Percentiles rank a stretch among this genome's conserved stretches.
phyloP scores from a whole-genome alignment of 2,329 filamentous ascomycete species.

The Xylogone sp. region DNA sequence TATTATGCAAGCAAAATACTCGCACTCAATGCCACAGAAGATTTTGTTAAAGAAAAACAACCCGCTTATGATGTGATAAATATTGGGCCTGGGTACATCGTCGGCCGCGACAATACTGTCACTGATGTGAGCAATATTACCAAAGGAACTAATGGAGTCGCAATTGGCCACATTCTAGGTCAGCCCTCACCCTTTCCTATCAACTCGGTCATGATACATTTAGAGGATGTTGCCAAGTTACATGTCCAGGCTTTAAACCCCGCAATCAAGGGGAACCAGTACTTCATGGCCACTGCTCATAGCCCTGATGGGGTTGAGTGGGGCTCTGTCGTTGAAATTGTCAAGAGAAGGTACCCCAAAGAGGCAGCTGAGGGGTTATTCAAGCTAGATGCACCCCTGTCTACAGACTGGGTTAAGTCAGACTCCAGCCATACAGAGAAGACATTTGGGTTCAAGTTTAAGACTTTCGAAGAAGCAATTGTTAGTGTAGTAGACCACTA shows the following conservation, averaged over 20 bases:
- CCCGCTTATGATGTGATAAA: slow-evolving; percentile 2
- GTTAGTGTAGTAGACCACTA: not conserved
- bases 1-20: slow-evolving; percentile 28
- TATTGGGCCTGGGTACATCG: slow-evolving; percentile 1
- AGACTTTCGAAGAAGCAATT: not conserved
- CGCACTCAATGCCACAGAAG: slow-evolving; percentile 22
- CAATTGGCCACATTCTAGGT: not conserved
- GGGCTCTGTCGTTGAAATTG: not conserved
- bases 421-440: not conserved
- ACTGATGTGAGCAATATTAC: not conserved
- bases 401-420: not conserved
- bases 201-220: not conserved
- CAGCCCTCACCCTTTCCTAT: not conserved
- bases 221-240: not conserved
- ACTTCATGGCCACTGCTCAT: not conserved
- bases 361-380: not conserved
- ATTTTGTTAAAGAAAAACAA: not conserved
- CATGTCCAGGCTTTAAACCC: not conserved
- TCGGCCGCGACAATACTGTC: not conserved
- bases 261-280: not conserved
- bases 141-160: not conserved
- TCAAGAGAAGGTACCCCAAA: not conserved
- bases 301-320: not conserved
- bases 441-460: not conserved
- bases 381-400: not conserved